Evolutionary conservation across 805 yeast species (phyloP), one percentile per base, ranked within the genome.

Genomic region (Spathaspora gorwiae): DNA sequence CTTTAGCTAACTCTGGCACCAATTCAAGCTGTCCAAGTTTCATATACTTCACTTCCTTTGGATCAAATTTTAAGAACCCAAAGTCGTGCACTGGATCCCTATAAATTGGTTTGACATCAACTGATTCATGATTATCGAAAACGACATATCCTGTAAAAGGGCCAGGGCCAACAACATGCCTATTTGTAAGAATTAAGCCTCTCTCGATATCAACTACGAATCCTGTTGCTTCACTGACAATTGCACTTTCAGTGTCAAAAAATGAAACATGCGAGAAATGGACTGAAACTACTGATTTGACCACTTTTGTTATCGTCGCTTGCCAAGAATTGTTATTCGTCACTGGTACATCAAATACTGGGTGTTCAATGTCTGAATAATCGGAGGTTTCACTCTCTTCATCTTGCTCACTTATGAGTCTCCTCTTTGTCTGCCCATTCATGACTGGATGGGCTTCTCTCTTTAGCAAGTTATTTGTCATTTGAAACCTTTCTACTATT

Each of bases 31-130:
- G 84, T 42, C 75, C 74, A 5, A 90, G 75, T 39, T 76, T 63
- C 86, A 88, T 83, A 59, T 90, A 85, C 62, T 85, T 85, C 48
- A 90, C 78, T 13, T 70, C 72, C 14, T 61, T 56, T 9, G 96
- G 94, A 53, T 90, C 80, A 54, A 87, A 90, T 61, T 82, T 76
- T 52, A 90, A 72, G 56, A 90, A 86, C 5, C 97, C 97, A 65
- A 90, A 90, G 65, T 90, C 97, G 61, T 90, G 97, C 29, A 90
- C 90, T 0, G 97, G 97, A 62, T 90, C 97, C 60, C 97, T 78
- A 62, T 89, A 90, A 29, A 88, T 79, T 2, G 96, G 95, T 44
- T 74, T 80, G 3, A 89, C 95, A 36, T 82, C 88, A 41, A 88
- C 87, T 65, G 90, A 97, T 64, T 90, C 97, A 65, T 90, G 97